Evolutionary conservation across 2,329 filamentous ascomycete genomes (phyloP), one percentile per base, ranked within the genome.

Genomic region (Neoascochyta sp.): DNA sequence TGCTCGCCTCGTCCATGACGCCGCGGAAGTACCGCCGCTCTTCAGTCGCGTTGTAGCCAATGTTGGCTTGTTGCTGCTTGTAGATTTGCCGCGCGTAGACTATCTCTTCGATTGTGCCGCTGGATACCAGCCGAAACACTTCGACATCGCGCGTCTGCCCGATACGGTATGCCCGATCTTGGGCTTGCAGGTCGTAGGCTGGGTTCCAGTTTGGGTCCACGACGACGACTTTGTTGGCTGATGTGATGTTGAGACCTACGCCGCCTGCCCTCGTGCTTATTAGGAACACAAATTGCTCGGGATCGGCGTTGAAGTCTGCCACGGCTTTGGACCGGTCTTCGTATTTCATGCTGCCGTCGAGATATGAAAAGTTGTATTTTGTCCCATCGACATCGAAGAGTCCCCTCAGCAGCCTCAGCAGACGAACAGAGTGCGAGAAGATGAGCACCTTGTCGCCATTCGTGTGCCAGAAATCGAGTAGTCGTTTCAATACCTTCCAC

Each of bases 201-300:
- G 92, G 92, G 46, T 98, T 98, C 92, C 92, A 98, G 52, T 96
- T 92, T 0, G 92, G 92, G 57, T 96, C 92, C 26, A 96, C 81
- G 19, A 98, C 86, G 22, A 98, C 90, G 0, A 98, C 92, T 64
- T 96, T 96, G 65, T 98, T 98, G 2, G 92, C 92, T 2, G 87
- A 92, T 0, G 90, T 95, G 55, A 98, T 96, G 57, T 98, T 98
- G 16, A 98, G 71, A 0, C 92, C 92, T 1, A 95, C 84, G 4
- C 92, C 92, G 14, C 92, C 92, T 3, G 92, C 89, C 54, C 84
- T 86, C 5, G 92, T 95, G 13, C 86, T 94, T 51, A 98, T 95
- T 12, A 98, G 71, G 50, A 98, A 98, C 4, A 95, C 88, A 52
- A 98, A 98, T 52, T 92, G 86, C 4, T 72, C 74, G 0, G 87